Evolutionary conservation across 2,329 filamentous ascomycete species (phyloP).

Genomic region (Aspergillus sp.): DNA sequence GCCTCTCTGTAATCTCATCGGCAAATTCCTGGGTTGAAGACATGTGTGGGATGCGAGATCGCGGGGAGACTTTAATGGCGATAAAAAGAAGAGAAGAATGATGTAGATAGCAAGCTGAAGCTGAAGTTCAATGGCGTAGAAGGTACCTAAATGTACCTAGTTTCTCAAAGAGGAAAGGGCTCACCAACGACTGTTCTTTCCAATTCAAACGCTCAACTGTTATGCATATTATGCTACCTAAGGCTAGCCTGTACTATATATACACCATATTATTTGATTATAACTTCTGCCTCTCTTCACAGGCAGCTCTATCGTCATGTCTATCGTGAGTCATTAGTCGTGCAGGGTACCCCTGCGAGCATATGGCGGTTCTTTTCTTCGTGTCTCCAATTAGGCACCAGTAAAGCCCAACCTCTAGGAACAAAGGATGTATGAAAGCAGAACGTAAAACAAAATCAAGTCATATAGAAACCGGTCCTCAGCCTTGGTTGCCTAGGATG

Average conservation of each 20-base stretch:
- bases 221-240: neutral
- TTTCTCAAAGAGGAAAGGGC: neutral
- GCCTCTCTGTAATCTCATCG: neutral
- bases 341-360: conserved; percentile 23
- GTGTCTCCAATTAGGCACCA: conserved; percentile 9
- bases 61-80: neutral
- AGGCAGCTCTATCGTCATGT: conserved; percentile 30
- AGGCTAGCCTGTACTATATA: neutral
- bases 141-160: neutral
- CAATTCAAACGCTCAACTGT: neutral
- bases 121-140: neutral
- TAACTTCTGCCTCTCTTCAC: neutral
- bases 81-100: neutral
- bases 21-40: neutral
- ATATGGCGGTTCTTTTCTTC: neutral
- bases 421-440: conserved; percentile 9
- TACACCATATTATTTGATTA: conserved; percentile 9
- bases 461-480: conserved; percentile 7
- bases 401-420: conserved; percentile 2
- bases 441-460: conserved; percentile 2
- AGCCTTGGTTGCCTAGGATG: conserved; percentile 29
- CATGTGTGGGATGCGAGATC: neutral
- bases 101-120: neutral
- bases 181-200: neutral
- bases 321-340: conserved; percentile 41